Evolutionary conservation across 2,329 filamentous ascomycete genomes (phyloP).

Genomic region (Cladosporium velox): DNA sequence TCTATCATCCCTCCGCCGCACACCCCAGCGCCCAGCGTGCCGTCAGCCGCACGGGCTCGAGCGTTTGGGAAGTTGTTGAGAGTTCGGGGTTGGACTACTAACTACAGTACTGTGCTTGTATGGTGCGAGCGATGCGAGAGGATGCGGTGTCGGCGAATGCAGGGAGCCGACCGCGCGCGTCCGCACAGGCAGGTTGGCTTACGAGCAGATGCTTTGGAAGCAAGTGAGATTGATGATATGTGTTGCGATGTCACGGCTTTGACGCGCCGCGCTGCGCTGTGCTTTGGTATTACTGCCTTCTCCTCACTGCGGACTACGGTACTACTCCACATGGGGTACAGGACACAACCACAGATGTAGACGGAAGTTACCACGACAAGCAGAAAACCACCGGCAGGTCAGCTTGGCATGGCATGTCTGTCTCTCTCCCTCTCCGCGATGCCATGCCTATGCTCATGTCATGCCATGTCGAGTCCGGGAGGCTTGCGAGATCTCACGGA

Average conservation of each 20-base stretch:
- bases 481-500: slow-evolving; percentile 5
- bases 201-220: neutral
- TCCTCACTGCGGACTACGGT: neutral
- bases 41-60: slow-evolving; percentile 8
- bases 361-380: neutral
- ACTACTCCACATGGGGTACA: neutral
- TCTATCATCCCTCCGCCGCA: neutral
- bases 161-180: slow-evolving; percentile 2
- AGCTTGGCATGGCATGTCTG: neutral
- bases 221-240: neutral
- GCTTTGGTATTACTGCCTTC: neutral
- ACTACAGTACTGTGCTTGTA: neutral
- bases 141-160: slow-evolving; percentile 12
- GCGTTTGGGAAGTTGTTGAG: neutral
- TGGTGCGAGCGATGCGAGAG: neutral
- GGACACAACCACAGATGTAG: neutral
- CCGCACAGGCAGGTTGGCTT: neutral
- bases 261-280: neutral
- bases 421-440: neutral
- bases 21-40: slow-evolving; percentile 2
- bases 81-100: neutral
- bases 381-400: neutral
- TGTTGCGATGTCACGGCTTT: neutral
- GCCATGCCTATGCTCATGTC: neutral
- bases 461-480: neutral